These are phyloP conservation scores for Verticillium longisporum DNA, from an alignment of 2,329 filamentous ascomycete genomes.

Conservation along the genomic window DNA sequence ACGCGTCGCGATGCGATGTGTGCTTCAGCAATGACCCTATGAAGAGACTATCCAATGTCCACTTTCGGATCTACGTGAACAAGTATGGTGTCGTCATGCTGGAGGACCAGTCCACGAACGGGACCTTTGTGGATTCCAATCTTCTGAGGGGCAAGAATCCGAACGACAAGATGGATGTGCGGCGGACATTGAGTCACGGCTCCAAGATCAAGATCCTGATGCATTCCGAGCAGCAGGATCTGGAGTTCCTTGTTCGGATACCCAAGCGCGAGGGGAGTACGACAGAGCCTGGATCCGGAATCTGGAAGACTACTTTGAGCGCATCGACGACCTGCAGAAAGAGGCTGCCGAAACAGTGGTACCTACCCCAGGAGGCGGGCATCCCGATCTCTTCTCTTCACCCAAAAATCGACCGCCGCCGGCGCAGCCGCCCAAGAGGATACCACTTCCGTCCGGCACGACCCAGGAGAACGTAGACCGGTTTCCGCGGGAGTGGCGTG, in stretches of 20 bases:
- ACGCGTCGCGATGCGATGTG: conserved; percentile 63
- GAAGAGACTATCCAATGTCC: conserved; percentile 82
- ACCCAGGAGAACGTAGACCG: conserved; percentile 25
- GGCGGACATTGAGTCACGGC: conserved; percentile 63
- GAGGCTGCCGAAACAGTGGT: conserved; percentile 37
- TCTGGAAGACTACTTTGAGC: conserved; percentile 57
- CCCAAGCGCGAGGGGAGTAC: conserved; percentile 65
- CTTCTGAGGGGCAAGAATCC: conserved; percentile 45
- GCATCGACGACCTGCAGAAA: conserved; percentile 21
- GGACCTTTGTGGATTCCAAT: conserved; percentile 74
- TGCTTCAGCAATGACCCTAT: conserved; percentile 58
- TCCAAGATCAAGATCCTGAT: conserved; percentile 65
- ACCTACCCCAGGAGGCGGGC: conserved; percentile 36
- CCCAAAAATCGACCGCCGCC: conserved; percentile 3
- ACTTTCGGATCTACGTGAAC: conserved; percentile 92
- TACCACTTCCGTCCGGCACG: conserved; percentile 10
- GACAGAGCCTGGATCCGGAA: conserved; percentile 62
- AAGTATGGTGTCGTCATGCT: conserved; percentile 83
- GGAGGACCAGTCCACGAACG: conserved; percentile 92
- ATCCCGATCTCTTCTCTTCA: conserved; percentile 25
- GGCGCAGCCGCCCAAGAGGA: conserved; percentile 7
- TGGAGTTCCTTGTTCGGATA: conserved; percentile 80
- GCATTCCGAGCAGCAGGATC: conserved; percentile 45
- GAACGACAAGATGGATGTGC: conserved; percentile 28
- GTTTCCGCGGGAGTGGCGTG: conserved; percentile 66